A percentile compares a stretch with the other conserved stretches of the same genome.
Evolutionary conservation across 2,329 filamentous ascomycete genomes (phyloP).

Genomic region (Triangularia setosa): DNA sequence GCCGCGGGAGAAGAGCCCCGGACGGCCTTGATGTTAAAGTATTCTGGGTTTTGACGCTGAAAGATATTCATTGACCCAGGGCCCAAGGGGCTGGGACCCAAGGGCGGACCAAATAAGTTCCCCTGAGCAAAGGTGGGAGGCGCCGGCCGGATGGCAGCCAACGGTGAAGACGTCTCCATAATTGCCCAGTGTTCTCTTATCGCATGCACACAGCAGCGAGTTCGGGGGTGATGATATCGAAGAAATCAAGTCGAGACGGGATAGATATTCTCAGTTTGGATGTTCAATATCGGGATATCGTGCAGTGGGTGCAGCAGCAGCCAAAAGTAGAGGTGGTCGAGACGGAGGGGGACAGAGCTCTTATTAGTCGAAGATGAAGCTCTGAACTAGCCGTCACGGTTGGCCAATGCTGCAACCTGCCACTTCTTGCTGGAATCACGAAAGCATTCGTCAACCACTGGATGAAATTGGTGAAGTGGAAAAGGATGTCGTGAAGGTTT

Average conservation of each 20-base stretch:
- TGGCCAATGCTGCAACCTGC: slow-evolving; percentile 11
- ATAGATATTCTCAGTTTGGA: not conserved
- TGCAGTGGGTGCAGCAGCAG: not conserved
- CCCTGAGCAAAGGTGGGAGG: slow-evolving; percentile 58
- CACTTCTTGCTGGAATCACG: slow-evolving; percentile 2
- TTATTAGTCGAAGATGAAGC: not conserved
- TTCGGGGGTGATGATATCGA: not conserved
- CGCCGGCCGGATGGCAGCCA: slow-evolving; percentile 81
- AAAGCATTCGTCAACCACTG: slow-evolving; percentile 14
- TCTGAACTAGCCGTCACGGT: not conserved
- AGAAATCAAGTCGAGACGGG: not conserved
- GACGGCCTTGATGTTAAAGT: slow-evolving; percentile 75
- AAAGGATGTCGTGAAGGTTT: slow-evolving; percentile 5
- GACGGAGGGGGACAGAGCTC: not conserved
- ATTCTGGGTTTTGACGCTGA: slow-evolving; percentile 61
- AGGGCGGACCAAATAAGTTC: slow-evolving; percentile 52
- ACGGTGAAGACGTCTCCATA: slow-evolving; percentile 92
- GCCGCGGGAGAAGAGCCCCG: slow-evolving; percentile 86
- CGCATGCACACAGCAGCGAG: not conserved
- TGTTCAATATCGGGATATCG: not conserved
- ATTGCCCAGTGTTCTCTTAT: slow-evolving; percentile 20
- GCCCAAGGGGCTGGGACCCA: slow-evolving; percentile 52
- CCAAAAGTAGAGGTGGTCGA: not conserved
- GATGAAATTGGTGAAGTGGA: slow-evolving; percentile 13
- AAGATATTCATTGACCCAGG: slow-evolving; percentile 63